phyloP scores from a whole-genome alignment of 1,284 basidiomycete genomes.

The Butyriboletus appendiculatus region DNA sequence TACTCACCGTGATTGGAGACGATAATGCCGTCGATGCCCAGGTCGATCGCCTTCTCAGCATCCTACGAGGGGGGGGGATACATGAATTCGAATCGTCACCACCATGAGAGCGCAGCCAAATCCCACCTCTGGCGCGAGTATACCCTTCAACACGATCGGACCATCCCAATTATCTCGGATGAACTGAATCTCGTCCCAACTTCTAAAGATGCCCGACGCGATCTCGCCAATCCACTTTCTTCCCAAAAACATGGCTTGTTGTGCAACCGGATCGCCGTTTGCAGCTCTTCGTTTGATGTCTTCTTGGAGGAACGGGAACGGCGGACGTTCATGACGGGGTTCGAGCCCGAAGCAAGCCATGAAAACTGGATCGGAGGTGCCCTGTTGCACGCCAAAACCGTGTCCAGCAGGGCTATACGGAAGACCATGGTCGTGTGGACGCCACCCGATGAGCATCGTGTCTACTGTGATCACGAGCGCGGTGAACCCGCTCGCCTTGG shows the following conservation, averaged over 20 bases:
- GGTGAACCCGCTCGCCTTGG: constrained; percentile 63
- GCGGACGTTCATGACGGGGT: constrained; percentile 44
- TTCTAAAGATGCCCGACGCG: constrained; percentile 57
- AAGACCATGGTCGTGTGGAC: constrained; percentile 61
- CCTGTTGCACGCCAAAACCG: constrained; percentile 60
- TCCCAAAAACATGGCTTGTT: constrained; percentile 47
- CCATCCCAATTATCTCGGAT: constrained; percentile 70
- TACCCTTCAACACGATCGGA: constrained; percentile 69
- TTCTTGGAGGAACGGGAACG: constrained; percentile 58
- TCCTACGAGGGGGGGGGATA: constrained; percentile 45
- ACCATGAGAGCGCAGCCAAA: not conserved
- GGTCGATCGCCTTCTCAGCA: constrained; percentile 65
- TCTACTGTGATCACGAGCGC: constrained; percentile 73
- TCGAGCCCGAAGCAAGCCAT: constrained; percentile 53
- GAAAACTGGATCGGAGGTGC: constrained; percentile 69
- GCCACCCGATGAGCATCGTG: constrained; percentile 67
- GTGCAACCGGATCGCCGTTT: constrained; percentile 50
- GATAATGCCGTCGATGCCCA: constrained; percentile 73
- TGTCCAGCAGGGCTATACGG: constrained; percentile 65
- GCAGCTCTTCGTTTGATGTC: constrained; percentile 40
- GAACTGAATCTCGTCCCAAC: constrained; percentile 67
- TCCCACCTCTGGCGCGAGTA: constrained; percentile 50
- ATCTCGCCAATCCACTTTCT: constrained; percentile 56
- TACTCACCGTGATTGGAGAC: constrained; percentile 77
- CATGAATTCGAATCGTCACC: not conserved